Conservation (phyloP, 148 eudicot species). For the Persicaria maculosa region DNA sequence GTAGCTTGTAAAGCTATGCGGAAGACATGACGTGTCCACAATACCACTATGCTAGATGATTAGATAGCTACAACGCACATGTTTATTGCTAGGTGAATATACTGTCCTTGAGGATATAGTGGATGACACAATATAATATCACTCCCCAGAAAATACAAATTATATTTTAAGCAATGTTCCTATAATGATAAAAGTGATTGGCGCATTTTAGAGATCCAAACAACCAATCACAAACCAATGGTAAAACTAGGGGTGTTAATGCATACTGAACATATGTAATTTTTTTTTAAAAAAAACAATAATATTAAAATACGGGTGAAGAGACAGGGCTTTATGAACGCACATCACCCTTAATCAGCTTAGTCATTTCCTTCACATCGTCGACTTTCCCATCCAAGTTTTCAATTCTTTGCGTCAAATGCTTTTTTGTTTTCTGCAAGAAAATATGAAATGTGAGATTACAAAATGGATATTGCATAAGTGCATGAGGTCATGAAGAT, state of each 20-base stretch:
- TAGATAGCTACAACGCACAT: not conserved
- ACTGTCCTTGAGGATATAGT: not conserved
- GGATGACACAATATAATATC: not conserved
- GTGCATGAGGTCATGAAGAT: not conserved
- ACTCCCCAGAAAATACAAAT: not conserved
- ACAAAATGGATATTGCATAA: not conserved
- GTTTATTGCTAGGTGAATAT: not conserved
- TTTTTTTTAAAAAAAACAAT: not conserved
- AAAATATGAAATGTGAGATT: not conserved
- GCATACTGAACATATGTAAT: not conserved
- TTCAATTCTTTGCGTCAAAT: constrained; percentile 78
- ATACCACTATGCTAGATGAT: not conserved
- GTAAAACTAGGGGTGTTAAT: not conserved
- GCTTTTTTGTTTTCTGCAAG: constrained; percentile 68
- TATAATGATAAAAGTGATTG: not conserved
- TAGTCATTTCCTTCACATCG: constrained; percentile 65
- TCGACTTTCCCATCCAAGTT: constrained; percentile 80
- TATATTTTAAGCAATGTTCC: not conserved
- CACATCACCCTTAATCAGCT: constrained; percentile 58
- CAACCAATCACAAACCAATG: not conserved
- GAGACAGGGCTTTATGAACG: not conserved
- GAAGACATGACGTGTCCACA: not conserved
- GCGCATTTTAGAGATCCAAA: not conserved
- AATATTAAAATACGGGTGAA: not conserved
- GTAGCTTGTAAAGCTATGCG: not conserved